Evolutionary conservation across 1,284 basidiomycete species (phyloP).

Genomic region (Gymnopus androsaceus): DNA sequence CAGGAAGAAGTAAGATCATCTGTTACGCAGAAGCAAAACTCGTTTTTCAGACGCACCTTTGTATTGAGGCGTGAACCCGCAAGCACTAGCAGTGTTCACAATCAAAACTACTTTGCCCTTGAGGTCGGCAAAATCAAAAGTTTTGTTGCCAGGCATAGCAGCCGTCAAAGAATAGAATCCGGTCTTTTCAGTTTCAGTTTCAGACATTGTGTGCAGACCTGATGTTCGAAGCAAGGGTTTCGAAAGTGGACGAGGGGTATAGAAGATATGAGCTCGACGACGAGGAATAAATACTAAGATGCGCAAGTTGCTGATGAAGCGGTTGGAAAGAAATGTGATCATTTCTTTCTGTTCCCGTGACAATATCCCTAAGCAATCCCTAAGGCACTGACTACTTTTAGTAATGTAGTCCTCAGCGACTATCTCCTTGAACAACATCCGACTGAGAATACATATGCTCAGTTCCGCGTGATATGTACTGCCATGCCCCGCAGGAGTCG

Average conservation of each 20-base stretch:
- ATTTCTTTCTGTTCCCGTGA: too few relatives aligned
- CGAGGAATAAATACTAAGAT: neutral
- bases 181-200: constrained; percentile 25
- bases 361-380: too few relatives aligned
- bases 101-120: constrained; percentile 77
- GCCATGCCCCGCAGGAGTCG: too few relatives aligned
- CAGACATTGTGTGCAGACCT: constrained; percentile 27
- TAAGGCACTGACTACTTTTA: too few relatives aligned
- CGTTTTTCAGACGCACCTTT: constrained; percentile 50
- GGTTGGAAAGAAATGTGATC: constrained; percentile 3
- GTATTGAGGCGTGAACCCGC: constrained; percentile 90
- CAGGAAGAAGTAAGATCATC: neutral
- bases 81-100: constrained; percentile 74
- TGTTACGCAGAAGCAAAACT: neutral
- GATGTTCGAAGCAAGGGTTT: constrained; percentile 21
- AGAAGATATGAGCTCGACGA: constrained; percentile 8
- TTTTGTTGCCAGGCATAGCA: constrained; percentile 52
- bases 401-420: too few relatives aligned
- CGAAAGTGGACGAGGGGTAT: constrained; percentile 17
- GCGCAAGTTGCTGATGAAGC: constrained; percentile 1
- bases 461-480: too few relatives aligned
- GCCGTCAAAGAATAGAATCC: constrained; percentile 68
- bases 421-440: too few relatives aligned
- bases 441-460: too few relatives aligned
- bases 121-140: constrained; percentile 64